phyloP scores from a whole-genome alignment of 1,284 basidiomycete genomes.

The Malassezia equina region DNA sequence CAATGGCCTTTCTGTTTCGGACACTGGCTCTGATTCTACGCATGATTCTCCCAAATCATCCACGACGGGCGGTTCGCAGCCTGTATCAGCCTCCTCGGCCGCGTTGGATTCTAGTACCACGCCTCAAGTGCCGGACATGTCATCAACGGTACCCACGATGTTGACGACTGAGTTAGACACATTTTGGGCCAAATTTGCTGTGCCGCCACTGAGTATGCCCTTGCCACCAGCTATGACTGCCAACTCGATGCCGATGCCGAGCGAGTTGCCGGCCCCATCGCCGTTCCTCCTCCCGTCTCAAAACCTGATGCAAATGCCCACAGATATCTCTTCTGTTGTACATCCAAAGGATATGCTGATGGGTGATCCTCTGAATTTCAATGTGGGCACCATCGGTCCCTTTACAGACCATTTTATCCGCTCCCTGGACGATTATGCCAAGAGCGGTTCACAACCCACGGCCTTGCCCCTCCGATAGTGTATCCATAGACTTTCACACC shows the following conservation, averaged over 20 bases:
- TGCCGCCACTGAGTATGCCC: background rate
- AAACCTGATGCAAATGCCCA: background rate
- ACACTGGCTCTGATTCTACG: background rate
- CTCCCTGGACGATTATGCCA: constrained; percentile 3
- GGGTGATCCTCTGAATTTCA: background rate
- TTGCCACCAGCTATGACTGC: background rate
- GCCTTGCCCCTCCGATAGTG: background rate
- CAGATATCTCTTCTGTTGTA: background rate
- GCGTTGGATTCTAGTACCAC: background rate
- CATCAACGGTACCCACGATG: background rate
- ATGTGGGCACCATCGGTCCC: background rate
- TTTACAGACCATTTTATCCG: constrained; percentile 11
- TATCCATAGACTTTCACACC: background rate
- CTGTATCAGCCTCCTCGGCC: background rate
- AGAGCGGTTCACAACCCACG: background rate
- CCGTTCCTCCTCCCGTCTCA: background rate
- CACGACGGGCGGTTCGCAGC: background rate
- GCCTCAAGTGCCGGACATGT: background rate
- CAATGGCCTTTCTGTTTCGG: background rate
- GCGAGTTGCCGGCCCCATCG: constrained; percentile 1
- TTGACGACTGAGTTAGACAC: constrained; percentile 5
- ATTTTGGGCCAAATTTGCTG: constrained; percentile 14
- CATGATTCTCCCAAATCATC: background rate
- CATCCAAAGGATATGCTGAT: background rate
- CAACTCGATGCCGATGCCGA: background rate